phyloP scores from a whole-genome alignment of 139 green algal species.

The Chlorella ohadii region DNA sequence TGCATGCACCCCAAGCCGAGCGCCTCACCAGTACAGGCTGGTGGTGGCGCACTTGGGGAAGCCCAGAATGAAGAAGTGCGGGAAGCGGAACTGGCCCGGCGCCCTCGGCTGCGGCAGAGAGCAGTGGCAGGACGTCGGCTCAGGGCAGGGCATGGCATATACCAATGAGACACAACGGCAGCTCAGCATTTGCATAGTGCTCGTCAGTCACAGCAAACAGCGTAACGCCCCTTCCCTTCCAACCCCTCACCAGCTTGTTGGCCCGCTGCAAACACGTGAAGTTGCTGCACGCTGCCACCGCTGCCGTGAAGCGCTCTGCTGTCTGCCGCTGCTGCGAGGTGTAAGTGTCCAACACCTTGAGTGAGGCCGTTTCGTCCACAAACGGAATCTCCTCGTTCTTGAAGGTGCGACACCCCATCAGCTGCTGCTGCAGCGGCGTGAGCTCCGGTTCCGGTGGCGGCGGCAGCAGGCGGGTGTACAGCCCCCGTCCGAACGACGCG shows the following conservation, averaged over 20 bases:
- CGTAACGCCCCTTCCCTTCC: too few relatives aligned
- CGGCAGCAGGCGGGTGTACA: not conserved
- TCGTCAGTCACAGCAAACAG: too few relatives aligned
- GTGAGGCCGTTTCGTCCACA: constrained; percentile 1
- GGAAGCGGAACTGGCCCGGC: constrained; percentile 28
- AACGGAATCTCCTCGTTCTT: constrained; percentile 1
- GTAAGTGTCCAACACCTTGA: not conserved
- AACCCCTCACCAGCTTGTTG: constrained; percentile 20
- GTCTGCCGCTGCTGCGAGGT: constrained; percentile 9
- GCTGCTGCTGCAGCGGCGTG: constrained; percentile 20
- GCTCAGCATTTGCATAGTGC: too few relatives aligned
- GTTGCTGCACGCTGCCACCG: constrained; percentile 3
- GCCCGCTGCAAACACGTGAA: constrained; percentile 18
- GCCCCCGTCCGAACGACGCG: not conserved
- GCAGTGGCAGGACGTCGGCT: not conserved
- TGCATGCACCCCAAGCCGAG: not conserved
- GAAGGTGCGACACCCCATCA: constrained; percentile 25
- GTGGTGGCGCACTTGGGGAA: constrained; percentile 34
- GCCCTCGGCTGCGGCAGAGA: constrained; percentile 3
- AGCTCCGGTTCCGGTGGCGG: not conserved
- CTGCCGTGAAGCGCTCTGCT: not conserved
- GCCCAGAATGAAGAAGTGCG: constrained; percentile 14
- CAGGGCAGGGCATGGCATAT: too few relatives aligned
- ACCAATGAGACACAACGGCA: too few relatives aligned
- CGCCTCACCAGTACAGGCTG: constrained; percentile 16